Base-by-base conservation (phyloP, 2,329 filamentous ascomycete genomes). In the Cercospora janseana region DNA sequence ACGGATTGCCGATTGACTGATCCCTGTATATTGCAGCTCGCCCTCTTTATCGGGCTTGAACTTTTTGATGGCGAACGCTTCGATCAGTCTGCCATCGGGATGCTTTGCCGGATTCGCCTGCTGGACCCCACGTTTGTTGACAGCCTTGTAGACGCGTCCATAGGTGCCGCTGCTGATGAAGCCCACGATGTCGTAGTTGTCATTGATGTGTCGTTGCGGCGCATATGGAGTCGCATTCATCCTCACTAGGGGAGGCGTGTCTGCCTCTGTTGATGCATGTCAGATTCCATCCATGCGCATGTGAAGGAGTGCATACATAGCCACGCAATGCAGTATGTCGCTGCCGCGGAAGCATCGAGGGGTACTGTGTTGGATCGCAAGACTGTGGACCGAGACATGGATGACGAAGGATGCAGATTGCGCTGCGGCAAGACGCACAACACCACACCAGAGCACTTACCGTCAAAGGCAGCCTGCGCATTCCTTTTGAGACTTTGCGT, bases 131-230 rank as follows among this genome's bases (percentile, higher is more conserved):
- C 91, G 92, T 69, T 98, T 97, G 61, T 88, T 83, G 34, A 89
- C 77, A 13, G 93, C 93, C 69, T 98, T 98, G 80, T 97, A 98
- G 6, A 98, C 93, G 24, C 93, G 86, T 27, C 93, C 93, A 80
- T 98, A 98, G 12, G 93, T 98, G 38, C 93, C 93, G 61, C 89
- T 95, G 67, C 89, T 95, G 63, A 98, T 98, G 76, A 98, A 98
- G 34, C 93, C 93, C 49, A 98, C 86, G 63, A 98, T 93, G 63
- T 93, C 90, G 73, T 97, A 98, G 60, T 87, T 86, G 70, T 97
- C 92, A 53, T 86, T 86, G 51, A 97, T 89, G 56, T 88, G 85
- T 57, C 93, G 87, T 71, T 95, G 95, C 67, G 75, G 80, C 42
- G 75, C 77, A 63, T 84, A 84, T 15, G 65, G 62, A 10, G 64